Base-by-base conservation (phyloP, 2,329 filamentous ascomycete species). In the Chaetomiaceae sp. region DNA sequence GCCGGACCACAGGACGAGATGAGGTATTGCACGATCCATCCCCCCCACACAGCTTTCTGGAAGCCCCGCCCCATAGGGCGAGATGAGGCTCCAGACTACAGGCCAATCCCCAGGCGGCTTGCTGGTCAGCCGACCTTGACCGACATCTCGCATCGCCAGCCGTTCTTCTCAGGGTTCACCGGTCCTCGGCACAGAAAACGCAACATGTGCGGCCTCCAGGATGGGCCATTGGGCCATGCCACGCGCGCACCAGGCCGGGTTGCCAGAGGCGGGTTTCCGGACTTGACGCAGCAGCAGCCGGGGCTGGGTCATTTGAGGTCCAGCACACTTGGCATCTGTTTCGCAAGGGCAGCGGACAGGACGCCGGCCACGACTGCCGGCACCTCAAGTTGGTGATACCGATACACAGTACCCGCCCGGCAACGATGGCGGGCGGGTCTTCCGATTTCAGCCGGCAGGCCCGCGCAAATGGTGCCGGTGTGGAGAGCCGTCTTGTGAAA, bases 361-460 rank as follows among this genome's bases (percentile, higher is more conserved):
- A n/a, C n/a, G n/a, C n/a, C n/a, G 22, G 22, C 5, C 22, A 40
- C 22, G 20, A 29, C 14, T 38, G 32, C 33, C 38, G 33, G 35
- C 26, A 27, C 24, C 33, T 18, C 1, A 17, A 15, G 33, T 24
- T 10, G 17, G 10, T 10, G 14, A 11, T 30, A n/a, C 7, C 27
- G 9, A 11, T 4, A 30, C 39, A 35, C 40, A 30, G 22, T 37
- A 24, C 14, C 24, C 24, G 9, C 24, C 5, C 39, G 39, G 20
- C 29, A 30, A 34, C 11, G 18, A 20, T 18, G 15, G 2, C 33
- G 22, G n/a, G 12, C 4, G 20, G 14, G 22, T 30, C 26, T 40
- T 34, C 47, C 47, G 47, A 38, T 42, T 49, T 45, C 47, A 45
- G 47, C 47, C 47, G 47, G 38, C 9, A 22, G 7, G n/a, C 12